A percentile compares a stretch with the other conserved stretches of the same genome.
Evolutionary conservation across 2,329 filamentous ascomycete species (phyloP).

Genomic region (Amesomyces nigricolor): DNA sequence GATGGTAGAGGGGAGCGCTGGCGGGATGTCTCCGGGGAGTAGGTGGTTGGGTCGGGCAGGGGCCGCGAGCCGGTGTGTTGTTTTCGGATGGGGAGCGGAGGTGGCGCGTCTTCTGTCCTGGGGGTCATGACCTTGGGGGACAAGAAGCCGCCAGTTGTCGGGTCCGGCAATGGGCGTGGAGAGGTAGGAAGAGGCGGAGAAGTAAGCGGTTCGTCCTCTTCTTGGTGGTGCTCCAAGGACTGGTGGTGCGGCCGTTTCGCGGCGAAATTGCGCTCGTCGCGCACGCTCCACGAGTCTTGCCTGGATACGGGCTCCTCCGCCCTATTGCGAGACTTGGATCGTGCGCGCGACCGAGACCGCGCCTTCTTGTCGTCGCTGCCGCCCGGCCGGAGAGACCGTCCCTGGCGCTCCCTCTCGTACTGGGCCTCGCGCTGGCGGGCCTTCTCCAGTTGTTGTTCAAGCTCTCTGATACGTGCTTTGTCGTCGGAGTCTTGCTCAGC

Average conservation of each 20-base stretch:
- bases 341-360: slow-evolving; percentile 39
- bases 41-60: slow-evolving; percentile 37
- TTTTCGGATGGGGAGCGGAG: slow-evolving; percentile 23
- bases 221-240: slow-evolving; percentile 25
- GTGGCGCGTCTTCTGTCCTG: slow-evolving; percentile 27
- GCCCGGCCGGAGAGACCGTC: slow-evolving; percentile 37
- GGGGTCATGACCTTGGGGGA: slow-evolving; percentile 30
- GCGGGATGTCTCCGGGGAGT: slow-evolving; percentile 12
- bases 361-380: slow-evolving; percentile 30
- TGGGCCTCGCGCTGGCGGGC: slow-evolving; percentile 58
- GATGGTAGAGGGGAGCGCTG: slow-evolving; percentile 1
- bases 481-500: slow-evolving; percentile 53
- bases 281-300: slow-evolving; percentile 55
- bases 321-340: slow-evolving; percentile 14
- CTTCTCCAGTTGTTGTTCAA: slow-evolving; percentile 66
- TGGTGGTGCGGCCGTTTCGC: slow-evolving; percentile 45
- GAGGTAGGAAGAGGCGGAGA: slow-evolving; percentile 28
- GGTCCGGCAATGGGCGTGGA: slow-evolving; percentile 39
- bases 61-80: slow-evolving; percentile 31
- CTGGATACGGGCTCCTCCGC: slow-evolving; percentile 41
- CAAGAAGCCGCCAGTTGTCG: slow-evolving; percentile 26
- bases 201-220: slow-evolving; percentile 11
- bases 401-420: slow-evolving; percentile 53
- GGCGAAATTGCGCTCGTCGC: slow-evolving; percentile 58
- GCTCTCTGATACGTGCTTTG: slow-evolving; percentile 61